Conservation (phyloP, 163 green algal genomes). For the Scenedesmus sp. region DNA sequence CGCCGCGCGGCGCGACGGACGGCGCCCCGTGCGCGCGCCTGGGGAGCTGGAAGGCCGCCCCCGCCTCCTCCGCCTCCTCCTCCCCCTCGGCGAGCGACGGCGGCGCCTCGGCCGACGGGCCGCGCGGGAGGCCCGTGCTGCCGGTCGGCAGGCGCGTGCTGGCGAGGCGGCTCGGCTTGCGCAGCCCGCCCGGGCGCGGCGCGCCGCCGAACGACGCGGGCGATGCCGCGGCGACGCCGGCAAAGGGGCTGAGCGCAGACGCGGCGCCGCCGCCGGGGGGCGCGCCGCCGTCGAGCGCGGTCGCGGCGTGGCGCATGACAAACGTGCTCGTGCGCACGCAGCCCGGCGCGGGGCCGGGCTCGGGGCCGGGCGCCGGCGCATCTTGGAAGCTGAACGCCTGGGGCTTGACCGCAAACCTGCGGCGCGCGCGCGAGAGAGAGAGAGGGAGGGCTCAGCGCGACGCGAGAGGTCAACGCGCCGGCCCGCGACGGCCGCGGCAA, state of each 20-base stretch:
- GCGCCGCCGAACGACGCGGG: background rate
- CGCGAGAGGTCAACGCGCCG: too few species aligned
- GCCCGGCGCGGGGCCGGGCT: too few species aligned
- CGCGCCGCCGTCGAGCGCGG: background rate
- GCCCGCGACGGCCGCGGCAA: too few species aligned
- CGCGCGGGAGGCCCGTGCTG: background rate
- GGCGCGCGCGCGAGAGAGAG: too few species aligned
- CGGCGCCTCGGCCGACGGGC: background rate
- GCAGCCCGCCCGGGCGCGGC: background rate
- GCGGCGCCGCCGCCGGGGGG: slow-evolving; percentile 1
- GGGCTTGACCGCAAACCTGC: slow-evolving; percentile 30
- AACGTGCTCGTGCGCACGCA: slow-evolving; percentile 30
- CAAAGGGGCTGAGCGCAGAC: background rate
- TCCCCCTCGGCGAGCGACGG: background rate
- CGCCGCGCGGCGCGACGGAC: too few species aligned
- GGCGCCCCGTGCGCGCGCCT: too few species aligned
- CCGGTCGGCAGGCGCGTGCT: slow-evolving; percentile 7
- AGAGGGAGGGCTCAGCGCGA: too few species aligned
- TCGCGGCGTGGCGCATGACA: slow-evolving; percentile 21
- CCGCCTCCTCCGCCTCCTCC: background rate
- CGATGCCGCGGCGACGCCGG: background rate
- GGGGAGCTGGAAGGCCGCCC: slow-evolving; percentile 23
- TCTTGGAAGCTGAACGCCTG: background rate
- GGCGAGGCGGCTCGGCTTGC: slow-evolving; percentile 10
- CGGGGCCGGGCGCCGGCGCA: too few species aligned